A percentile compares a stretch with the other conserved stretches of the same genome.
Evolutionary conservation across 257 asterid genomes (phyloP).

Genomic region (Gentiana macrophylla): DNA sequence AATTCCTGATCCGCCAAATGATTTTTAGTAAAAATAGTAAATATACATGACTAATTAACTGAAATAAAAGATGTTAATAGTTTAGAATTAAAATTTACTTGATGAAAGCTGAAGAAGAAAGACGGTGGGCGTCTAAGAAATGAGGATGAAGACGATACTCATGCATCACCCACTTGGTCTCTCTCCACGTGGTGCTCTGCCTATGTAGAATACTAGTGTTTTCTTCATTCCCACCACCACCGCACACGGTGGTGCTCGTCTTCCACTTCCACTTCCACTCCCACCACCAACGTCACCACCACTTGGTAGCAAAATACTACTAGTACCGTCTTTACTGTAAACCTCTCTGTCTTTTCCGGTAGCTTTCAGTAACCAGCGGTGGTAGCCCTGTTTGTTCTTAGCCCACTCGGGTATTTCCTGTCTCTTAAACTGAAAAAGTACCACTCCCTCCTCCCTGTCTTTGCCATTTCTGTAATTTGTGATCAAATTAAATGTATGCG

Average conservation of each 20-base stretch:
- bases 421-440: conserved; percentile 73
- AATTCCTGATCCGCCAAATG: too few relatives aligned
- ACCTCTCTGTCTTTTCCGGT: conserved; percentile 54
- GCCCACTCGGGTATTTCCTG: conserved; percentile 75
- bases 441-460: conserved; percentile 82
- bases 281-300: too few relatives aligned
- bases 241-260: neutral
- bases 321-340: too few relatives aligned
- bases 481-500: too few relatives aligned
- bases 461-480: conserved; percentile 18
- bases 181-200: conserved; percentile 74
- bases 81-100: neutral
- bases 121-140: conserved; percentile 22
- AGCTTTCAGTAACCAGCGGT: conserved; percentile 78
- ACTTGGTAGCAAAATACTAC: too few relatives aligned
- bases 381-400: conserved; percentile 77
- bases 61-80: neutral
- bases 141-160: conserved; percentile 73
- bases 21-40: too few relatives aligned
- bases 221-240: conserved; percentile 63
- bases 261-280: too few relatives aligned
- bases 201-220: conserved; percentile 81
- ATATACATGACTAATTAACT: neutral
- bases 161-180: conserved; percentile 93
- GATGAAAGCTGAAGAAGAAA: neutral